Evolutionary conservation across 2,329 filamentous ascomycete species (phyloP).

Genomic region (Pseudofabraea citricarpa): DNA sequence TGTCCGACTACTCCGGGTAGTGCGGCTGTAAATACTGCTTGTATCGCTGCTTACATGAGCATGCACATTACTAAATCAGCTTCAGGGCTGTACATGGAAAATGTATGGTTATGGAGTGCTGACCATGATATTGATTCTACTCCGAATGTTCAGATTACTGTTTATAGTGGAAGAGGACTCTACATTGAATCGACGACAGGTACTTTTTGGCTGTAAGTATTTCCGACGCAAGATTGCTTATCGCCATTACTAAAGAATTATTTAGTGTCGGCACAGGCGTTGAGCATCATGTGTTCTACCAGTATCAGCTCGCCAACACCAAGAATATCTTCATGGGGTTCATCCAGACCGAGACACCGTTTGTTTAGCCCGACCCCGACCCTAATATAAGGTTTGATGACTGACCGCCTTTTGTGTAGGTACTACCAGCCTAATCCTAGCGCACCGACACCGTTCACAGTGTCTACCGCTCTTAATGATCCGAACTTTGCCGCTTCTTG

Average conservation of each 20-base stretch:
- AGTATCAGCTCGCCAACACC: conserved; percentile 41
- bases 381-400: no score
- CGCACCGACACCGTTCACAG: conserved; percentile 57
- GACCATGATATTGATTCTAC: conserved; percentile 35
- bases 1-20: conserved; percentile 55
- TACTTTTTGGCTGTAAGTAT: conserved; percentile 45
- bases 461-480: conserved; percentile 34
- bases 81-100: conserved; percentile 43
- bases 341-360: conserved; percentile 22
- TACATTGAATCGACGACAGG: conserved; percentile 42
- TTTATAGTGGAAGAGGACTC: conserved; percentile 39
- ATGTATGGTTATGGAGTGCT: conserved; percentile 43
- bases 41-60: conserved; percentile 29
- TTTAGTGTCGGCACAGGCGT: conserved; percentile 57
- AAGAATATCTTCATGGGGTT: conserved; percentile 21
- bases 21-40: conserved; percentile 26
- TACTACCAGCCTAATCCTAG: conserved; percentile 66
- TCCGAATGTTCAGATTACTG: conserved; percentile 50
- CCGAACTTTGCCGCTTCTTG: conserved; percentile 43
- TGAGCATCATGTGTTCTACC: conserved; percentile 48
- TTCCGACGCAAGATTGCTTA: no score
- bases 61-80: conserved; percentile 29
- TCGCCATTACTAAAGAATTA: no score
- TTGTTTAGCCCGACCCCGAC: no score
- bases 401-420: no score